These are phyloP conservation scores for Teunomyces atbi DNA, from an alignment of 805 yeast genomes.

Conservation along the genomic window DNA sequence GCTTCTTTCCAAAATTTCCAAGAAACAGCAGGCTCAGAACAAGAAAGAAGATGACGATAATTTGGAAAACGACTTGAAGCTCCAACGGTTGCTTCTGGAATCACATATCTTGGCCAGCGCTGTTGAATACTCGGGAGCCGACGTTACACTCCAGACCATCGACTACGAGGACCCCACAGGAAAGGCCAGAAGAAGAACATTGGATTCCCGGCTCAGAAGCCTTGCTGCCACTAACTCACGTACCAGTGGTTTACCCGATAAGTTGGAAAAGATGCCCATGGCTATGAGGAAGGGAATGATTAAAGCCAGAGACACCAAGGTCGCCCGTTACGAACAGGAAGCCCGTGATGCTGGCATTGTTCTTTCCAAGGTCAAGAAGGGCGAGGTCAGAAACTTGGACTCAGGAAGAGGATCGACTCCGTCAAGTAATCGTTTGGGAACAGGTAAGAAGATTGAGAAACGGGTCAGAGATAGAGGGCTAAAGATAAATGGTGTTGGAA, in stretches of 20 bases:
- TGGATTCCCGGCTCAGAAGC: conserved; percentile 55
- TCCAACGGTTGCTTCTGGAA: conserved; percentile 67
- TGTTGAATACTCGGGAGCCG: conserved; percentile 60
- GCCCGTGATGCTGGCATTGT: conserved; percentile 91
- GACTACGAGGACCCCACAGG: conserved; percentile 66
- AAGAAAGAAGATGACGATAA: conserved; percentile 48
- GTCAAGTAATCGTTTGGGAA: conserved; percentile 52
- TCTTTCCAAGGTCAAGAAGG: conserved; percentile 68
- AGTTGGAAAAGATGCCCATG: conserved; percentile 84
- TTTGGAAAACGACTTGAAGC: conserved; percentile 65
- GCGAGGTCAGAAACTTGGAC: conserved; percentile 57
- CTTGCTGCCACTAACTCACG: conserved; percentile 43
- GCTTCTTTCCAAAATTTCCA: conserved; percentile 24
- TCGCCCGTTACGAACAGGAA: conserved; percentile 61
- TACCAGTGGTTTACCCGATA: conserved; percentile 43
- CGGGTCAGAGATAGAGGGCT: conserved; percentile 72
- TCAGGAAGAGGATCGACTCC: conserved; percentile 54
- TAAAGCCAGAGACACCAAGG: conserved; percentile 49
- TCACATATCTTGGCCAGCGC: conserved; percentile 59
- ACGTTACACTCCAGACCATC: conserved; percentile 58
- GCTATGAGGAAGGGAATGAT: conserved; percentile 82
- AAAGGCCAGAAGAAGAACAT: conserved; percentile 62
- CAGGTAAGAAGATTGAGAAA: conserved; percentile 36
- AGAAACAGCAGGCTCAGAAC: conserved; percentile 33
- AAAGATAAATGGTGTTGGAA: conserved; percentile 73